Conservation (phyloP, 1,284 basidiomycete genomes). For the Fistulina hepatica region DNA sequence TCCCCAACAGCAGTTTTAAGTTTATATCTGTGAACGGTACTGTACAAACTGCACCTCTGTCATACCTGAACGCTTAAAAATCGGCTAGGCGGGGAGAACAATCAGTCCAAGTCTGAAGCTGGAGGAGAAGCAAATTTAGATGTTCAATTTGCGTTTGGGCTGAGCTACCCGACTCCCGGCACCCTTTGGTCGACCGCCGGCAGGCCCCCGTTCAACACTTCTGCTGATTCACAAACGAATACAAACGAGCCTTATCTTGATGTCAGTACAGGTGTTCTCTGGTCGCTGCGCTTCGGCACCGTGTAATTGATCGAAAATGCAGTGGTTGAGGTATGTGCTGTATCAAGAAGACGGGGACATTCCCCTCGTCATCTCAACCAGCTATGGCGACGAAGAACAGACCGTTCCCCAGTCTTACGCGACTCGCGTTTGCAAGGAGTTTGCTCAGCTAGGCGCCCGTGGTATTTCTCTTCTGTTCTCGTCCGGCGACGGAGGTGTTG, state of each 20-base stretch:
- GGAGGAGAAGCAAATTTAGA: slow-evolving; percentile 67
- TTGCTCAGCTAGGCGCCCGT: slow-evolving; percentile 57
- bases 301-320: slow-evolving; percentile 12
- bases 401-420: slow-evolving; percentile 48
- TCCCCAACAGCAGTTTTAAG: slow-evolving; percentile 32
- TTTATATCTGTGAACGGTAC: slow-evolving; percentile 36
- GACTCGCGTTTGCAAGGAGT: slow-evolving; percentile 45
- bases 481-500: slow-evolving; percentile 64
- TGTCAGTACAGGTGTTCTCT: slow-evolving; percentile 22
- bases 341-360: slow-evolving; percentile 27
- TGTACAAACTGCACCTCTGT: slow-evolving; percentile 2
- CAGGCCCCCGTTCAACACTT: slow-evolving; percentile 47
- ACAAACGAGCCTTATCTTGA: slow-evolving; percentile 58
- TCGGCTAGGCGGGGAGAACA: slow-evolving; percentile 54
- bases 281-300: slow-evolving; percentile 3
- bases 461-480: slow-evolving; percentile 54
- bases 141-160: slow-evolving; percentile 53
- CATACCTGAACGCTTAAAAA: too few relatives aligned
- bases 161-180: slow-evolving; percentile 38
- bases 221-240: slow-evolving; percentile 29
- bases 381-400: slow-evolving; percentile 61
- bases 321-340: slow-evolving; percentile 51
- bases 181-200: slow-evolving; percentile 56
- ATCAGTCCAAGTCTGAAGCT: slow-evolving; percentile 41
- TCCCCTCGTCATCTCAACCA: slow-evolving; percentile 51